Evolutionary conservation across 768 basidiomycete genomes (phyloP).

Genomic region (Tylopilus cervinicoccineus): DNA sequence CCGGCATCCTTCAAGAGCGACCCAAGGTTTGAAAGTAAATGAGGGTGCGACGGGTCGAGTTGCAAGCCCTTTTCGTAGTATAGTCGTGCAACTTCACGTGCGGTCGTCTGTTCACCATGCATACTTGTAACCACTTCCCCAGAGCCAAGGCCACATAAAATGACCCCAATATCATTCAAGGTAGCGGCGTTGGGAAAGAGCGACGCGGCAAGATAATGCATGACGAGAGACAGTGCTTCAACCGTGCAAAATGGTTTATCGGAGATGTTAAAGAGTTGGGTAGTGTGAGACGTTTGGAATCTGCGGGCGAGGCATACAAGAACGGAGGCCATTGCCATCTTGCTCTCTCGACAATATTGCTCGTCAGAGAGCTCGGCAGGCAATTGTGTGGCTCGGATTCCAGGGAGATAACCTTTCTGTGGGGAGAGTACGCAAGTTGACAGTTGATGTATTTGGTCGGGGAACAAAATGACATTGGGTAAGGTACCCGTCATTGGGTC

Average conservation of each 20-base stretch:
- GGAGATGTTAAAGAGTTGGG: slow-evolving; percentile 22
- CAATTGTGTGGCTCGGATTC: slow-evolving; percentile 25
- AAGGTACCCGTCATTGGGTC: slow-evolving; percentile 35
- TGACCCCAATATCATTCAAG: slow-evolving; percentile 49
- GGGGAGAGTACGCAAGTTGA: slow-evolving; percentile 36
- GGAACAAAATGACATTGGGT: slow-evolving; percentile 40
- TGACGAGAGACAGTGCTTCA: slow-evolving; percentile 38
- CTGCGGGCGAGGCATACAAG: slow-evolving; percentile 45
- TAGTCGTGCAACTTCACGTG: slow-evolving; percentile 36
- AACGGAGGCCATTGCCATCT: slow-evolving; percentile 36
- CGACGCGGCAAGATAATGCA: slow-evolving; percentile 47
- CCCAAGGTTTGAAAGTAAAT: slow-evolving; percentile 48
- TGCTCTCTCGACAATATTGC: slow-evolving; percentile 22
- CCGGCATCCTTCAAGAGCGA: slow-evolving; percentile 50
- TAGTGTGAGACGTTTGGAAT: slow-evolving; percentile 33
- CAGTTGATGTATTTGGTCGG: slow-evolving; percentile 36
- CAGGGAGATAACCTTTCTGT: slow-evolving; percentile 32
- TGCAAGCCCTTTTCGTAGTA: slow-evolving; percentile 45
- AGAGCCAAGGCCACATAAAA: slow-evolving; percentile 36
- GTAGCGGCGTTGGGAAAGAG: slow-evolving; percentile 43
- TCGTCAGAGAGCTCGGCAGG: slow-evolving; percentile 25
- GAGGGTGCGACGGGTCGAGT: slow-evolving; percentile 44
- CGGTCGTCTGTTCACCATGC: slow-evolving; percentile 20
- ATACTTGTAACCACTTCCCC: slow-evolving; percentile 19
- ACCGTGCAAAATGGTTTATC: slow-evolving; percentile 29